Evolutionary conservation across 352 stramenopile species (phyloP).

Genomic region (Thalassiosira hispida): DNA sequence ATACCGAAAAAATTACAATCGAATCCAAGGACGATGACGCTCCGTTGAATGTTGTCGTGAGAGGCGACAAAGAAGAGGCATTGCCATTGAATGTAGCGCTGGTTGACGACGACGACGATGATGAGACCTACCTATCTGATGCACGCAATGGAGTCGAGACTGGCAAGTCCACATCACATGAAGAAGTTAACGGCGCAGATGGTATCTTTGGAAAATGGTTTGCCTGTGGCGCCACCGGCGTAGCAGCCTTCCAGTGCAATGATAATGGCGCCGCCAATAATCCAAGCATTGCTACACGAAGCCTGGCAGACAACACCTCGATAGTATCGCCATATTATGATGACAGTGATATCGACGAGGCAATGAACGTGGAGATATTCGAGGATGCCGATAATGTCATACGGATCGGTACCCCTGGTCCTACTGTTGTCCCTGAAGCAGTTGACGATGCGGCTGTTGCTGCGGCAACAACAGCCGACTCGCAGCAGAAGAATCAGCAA

Average conservation of each 20-base stretch:
- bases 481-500: background rate
- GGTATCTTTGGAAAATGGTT: slow-evolving; percentile 6
- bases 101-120: no score
- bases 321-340: no score
- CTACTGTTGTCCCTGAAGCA: background rate
- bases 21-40: background rate
- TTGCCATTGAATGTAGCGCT: no score
- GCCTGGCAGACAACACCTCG: no score
- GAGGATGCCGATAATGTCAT: background rate
- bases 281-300: no score
- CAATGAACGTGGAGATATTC: slow-evolving; percentile 19
- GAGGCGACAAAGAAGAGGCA: background rate
- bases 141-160: background rate
- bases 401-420: background rate
- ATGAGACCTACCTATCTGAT: no score
- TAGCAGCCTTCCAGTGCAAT: slow-evolving; percentile 1
- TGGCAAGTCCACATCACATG: background rate
- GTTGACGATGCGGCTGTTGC: no score
- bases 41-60: background rate
- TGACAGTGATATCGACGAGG: slow-evolving; percentile 5
- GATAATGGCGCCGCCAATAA: background rate
- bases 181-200: background rate
- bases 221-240: background rate
- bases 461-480: background rate
- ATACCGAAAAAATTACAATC: slow-evolving; percentile 2